Evolutionary conservation across 2,329 filamentous ascomycete species (phyloP).

Genomic region (Alternaria tenuissima): DNA sequence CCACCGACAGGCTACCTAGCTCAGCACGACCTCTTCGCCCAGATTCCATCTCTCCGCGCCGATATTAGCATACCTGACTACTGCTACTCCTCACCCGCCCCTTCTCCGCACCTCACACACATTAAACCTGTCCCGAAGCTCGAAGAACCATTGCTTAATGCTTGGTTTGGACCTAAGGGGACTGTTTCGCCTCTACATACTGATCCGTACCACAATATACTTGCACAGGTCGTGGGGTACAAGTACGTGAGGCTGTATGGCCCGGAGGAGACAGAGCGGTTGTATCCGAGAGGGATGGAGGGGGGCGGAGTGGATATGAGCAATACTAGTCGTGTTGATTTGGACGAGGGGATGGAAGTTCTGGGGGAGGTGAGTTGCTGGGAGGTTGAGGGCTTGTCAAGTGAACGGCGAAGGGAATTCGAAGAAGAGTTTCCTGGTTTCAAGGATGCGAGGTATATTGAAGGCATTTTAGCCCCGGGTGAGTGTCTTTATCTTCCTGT

Average conservation of each 20-base stretch:
- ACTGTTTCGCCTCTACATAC: slow-evolving; percentile 95
- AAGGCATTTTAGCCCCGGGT: slow-evolving; percentile 80
- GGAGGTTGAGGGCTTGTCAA: neutral
- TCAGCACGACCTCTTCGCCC: slow-evolving; percentile 85
- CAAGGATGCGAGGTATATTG: slow-evolving; percentile 69
- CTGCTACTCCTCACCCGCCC: slow-evolving; percentile 73
- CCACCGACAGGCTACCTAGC: slow-evolving; percentile 79
- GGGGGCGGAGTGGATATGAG: slow-evolving; percentile 82
- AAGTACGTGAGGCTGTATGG: slow-evolving; percentile 94
- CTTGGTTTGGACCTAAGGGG: slow-evolving; percentile 87
- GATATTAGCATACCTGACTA: slow-evolving; percentile 86
- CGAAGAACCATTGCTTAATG: slow-evolving; percentile 76
- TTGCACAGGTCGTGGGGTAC: slow-evolving; percentile 85
- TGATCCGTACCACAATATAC: slow-evolving; percentile 91
- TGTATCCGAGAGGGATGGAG: slow-evolving; percentile 71
- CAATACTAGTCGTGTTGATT: slow-evolving; percentile 84
- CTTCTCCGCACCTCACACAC: slow-evolving; percentile 23
- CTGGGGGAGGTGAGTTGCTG: slow-evolving; percentile 32
- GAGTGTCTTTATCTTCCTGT: slow-evolving; percentile 89
- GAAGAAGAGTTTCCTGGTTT: slow-evolving; percentile 62
- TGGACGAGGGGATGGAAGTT: slow-evolving; percentile 71
- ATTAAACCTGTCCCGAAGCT: slow-evolving; percentile 37
- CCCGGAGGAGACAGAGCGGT: slow-evolving; percentile 64
- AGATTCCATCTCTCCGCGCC: slow-evolving; percentile 77
- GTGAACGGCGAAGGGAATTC: slow-evolving; percentile 24